Evolutionary conservation across 1,284 basidiomycete genomes (phyloP), one percentile per base, ranked within the genome.

Genomic region (Austropuccinia psidii): DNA sequence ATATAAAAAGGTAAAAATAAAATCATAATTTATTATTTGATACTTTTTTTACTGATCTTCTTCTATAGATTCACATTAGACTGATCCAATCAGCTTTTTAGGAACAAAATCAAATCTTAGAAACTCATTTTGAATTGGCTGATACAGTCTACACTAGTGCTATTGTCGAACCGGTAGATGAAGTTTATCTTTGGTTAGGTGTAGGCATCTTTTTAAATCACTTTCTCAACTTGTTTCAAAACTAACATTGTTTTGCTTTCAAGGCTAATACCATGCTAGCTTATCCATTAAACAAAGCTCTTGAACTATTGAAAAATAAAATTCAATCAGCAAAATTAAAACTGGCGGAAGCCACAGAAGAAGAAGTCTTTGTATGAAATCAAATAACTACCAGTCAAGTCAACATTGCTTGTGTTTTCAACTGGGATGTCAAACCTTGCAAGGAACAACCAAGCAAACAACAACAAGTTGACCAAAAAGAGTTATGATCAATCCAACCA

Each of bases 351-450:
- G 88, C 89, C 0, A 84, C 89, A 65, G 91, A 93, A 79, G 96
- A 98, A 80, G 84, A 97, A 35, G 93, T 93, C 79, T 98, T 93
- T 80, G 82, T 98, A 75, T 85, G 93, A 69, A 95, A 98, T 80
- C 95, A 98, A 81, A 86, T 95, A 66, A 98, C 95, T 4, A 87
- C 96, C 17, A 97, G 97, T 90, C 94, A 98, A 80, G 95, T 98
- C 75, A 98, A 98, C 81, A 95, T 91, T 31, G 95, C 95, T 8
- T 85, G 95, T 43, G 89, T 97, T 68, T 97, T 96, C 81, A 98
- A 98, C 79, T 94, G 90, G 89, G 93, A 95, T 80, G 92, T 95
- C 54, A 91, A 91, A 80, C 83, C 89, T 76, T 83, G 92, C 78
- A 83, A 90, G 79, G 87, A 89, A 68, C 65, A 50, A 7, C 47